Conservation (phyloP, 805 yeast genomes). For the Wickerhamiella occidentalis region DNA sequence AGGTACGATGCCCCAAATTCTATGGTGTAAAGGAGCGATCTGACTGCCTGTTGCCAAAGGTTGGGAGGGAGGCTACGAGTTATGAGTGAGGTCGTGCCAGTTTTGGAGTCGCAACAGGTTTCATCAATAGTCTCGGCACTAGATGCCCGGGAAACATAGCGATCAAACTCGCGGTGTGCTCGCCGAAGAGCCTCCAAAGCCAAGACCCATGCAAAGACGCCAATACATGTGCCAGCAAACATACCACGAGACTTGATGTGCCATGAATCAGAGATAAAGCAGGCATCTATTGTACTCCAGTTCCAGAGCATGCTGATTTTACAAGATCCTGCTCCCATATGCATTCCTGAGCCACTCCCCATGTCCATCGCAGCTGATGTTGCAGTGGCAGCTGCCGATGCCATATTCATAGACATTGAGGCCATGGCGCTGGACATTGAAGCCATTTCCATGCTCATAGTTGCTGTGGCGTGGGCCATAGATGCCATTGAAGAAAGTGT, state of each 20-base stretch:
- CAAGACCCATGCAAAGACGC: slow-evolving; percentile 48
- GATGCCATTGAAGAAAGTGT: slow-evolving; percentile 10
- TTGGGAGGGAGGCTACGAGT: slow-evolving; percentile 16
- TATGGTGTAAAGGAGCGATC: slow-evolving; percentile 39
- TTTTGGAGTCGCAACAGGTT: slow-evolving; percentile 3
- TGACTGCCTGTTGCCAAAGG: slow-evolving; percentile 39
- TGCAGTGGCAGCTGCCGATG: slow-evolving; percentile 8
- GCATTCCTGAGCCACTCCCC: not conserved
- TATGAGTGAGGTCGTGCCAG: slow-evolving; percentile 2
- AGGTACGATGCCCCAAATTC: slow-evolving; percentile 56
- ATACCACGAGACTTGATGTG: slow-evolving; percentile 44
- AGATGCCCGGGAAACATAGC: slow-evolving; percentile 19
- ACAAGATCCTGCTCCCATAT: slow-evolving; percentile 20
- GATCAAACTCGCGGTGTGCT: slow-evolving; percentile 36
- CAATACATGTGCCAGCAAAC: slow-evolving; percentile 66
- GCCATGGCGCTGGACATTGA: not conserved
- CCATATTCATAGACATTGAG: slow-evolving; percentile 7
- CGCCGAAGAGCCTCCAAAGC: slow-evolving; percentile 48
- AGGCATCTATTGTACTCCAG: slow-evolving; percentile 56
- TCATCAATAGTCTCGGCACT: not conserved
- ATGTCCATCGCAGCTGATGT: slow-evolving; percentile 8
- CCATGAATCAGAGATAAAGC: slow-evolving; percentile 55
- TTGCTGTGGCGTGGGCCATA: slow-evolving; percentile 16
- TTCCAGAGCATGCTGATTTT: slow-evolving; percentile 52
- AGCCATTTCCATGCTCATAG: slow-evolving; percentile 13